Percentiles rank a stretch among this genome's conserved stretches.
These are phyloP conservation scores for Metarhizium guizhouense DNA, from an alignment of 2,329 filamentous ascomycete species.

Conservation along the genomic window DNA sequence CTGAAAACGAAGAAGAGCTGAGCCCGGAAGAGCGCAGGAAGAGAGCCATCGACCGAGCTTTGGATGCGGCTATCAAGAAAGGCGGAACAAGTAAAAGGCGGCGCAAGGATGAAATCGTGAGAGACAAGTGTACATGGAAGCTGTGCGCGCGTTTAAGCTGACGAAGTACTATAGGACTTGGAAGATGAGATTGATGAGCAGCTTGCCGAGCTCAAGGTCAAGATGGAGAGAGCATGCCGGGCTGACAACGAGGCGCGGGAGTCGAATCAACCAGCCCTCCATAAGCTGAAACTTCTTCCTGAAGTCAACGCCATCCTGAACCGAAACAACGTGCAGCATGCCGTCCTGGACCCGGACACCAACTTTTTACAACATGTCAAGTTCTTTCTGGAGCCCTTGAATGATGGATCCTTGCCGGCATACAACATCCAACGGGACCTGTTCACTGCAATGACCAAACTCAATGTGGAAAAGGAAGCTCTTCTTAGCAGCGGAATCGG, in stretches of 20 bases:
- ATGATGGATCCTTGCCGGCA: slow-evolving; percentile 86
- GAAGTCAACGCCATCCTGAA: slow-evolving; percentile 84
- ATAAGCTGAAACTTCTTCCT: slow-evolving; percentile 90
- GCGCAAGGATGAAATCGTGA: slow-evolving; percentile 81
- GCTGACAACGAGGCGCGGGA: slow-evolving; percentile 77
- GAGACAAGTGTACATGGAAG: slow-evolving; percentile 19
- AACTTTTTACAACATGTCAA: slow-evolving; percentile 92
- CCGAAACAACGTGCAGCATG: slow-evolving; percentile 75
- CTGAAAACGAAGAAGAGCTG: slow-evolving; percentile 68
- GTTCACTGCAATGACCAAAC: slow-evolving; percentile 67
- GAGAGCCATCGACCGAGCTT: slow-evolving; percentile 74
- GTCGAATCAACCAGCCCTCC: slow-evolving; percentile 69
- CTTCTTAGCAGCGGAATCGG: slow-evolving; percentile 88
- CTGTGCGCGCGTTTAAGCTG: slow-evolving; percentile 7
- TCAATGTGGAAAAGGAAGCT: slow-evolving; percentile 86
- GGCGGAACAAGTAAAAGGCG: slow-evolving; percentile 55
- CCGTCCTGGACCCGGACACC: slow-evolving; percentile 85
- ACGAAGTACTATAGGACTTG: slow-evolving; percentile 55
- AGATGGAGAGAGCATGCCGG: slow-evolving; percentile 86
- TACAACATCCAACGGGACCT: slow-evolving; percentile 97
- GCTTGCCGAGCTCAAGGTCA: slow-evolving; percentile 76
- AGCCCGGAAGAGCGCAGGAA: slow-evolving; percentile 78
- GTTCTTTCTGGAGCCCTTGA: slow-evolving; percentile 93
- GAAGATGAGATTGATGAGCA: slow-evolving; percentile 86
- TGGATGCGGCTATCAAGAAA: slow-evolving; percentile 83